A percentile compares a stretch with the other conserved stretches of the same genome.
These are phyloP conservation scores for Sclerotinia trifoliorum DNA, from an alignment of 2,329 filamentous ascomycete species.

Conservation along the genomic window DNA sequence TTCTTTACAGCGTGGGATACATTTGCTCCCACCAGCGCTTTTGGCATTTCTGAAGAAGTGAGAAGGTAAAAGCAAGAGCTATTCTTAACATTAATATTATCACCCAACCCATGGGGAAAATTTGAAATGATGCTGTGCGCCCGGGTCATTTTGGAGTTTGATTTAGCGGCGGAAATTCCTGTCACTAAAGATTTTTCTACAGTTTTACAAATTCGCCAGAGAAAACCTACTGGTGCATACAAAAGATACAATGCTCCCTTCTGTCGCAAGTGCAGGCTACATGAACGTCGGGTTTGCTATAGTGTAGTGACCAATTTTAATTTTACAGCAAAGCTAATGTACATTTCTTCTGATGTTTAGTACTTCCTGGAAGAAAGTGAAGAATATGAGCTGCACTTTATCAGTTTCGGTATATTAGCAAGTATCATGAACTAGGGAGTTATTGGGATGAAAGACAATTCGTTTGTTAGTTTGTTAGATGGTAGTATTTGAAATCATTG, in stretches of 20 bases:
- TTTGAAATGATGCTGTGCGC: constrained; percentile 64
- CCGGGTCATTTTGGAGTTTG: constrained; percentile 38
- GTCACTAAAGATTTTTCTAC: background rate
- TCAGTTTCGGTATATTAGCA: too few relatives aligned
- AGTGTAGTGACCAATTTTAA: too few relatives aligned
- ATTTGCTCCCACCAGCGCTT: background rate
- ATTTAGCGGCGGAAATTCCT: constrained; percentile 26
- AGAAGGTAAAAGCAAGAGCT: background rate
- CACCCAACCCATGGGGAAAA: constrained; percentile 84
- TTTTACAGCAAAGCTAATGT: too few relatives aligned
- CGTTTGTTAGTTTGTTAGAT: too few relatives aligned
- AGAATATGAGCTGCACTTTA: too few relatives aligned
- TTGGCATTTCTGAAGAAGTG: background rate
- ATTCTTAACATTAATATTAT: constrained; percentile 66
- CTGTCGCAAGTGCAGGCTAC: background rate
- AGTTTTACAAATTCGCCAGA: background rate
- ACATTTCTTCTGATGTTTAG: too few relatives aligned
- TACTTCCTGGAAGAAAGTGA: too few relatives aligned
- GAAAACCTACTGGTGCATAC: background rate
- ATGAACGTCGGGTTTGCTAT: background rate
- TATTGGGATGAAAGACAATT: too few relatives aligned
- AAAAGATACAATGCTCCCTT: background rate
- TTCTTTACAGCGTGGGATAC: background rate
- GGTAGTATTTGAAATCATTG: too few relatives aligned
- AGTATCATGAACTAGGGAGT: too few relatives aligned